phyloP scores from a whole-genome alignment of 2,329 filamentous ascomycete species.

The Trichoderma semiorbis region DNA sequence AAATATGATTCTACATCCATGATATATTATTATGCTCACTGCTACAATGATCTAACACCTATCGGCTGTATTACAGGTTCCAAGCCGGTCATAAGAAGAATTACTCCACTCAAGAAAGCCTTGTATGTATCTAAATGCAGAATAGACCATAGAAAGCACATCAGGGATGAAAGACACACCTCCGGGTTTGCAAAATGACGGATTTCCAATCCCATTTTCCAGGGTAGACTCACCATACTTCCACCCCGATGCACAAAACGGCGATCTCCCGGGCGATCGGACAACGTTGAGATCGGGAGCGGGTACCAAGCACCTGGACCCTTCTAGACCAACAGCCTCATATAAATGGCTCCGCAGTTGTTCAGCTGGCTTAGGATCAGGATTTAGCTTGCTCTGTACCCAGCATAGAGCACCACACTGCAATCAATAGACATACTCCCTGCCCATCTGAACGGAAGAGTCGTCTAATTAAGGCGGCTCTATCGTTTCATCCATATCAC shows the following conservation, averaged over 20 bases:
- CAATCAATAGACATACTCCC: background rate
- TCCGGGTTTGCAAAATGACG: background rate
- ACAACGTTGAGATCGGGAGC: slow-evolving; percentile 1
- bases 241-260: background rate
- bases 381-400: background rate
- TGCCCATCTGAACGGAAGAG: background rate
- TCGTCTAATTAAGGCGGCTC: background rate
- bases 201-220: background rate
- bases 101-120: background rate
- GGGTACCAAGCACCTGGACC: background rate
- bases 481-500: background rate
- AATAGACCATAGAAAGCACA: background rate
- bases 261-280: slow-evolving; percentile 11
- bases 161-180: background rate
- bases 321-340: background rate
- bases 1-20: background rate
- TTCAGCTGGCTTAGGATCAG: background rate
- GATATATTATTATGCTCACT: background rate
- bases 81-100: background rate
- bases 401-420: background rate
- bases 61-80: background rate
- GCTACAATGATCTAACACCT: background rate
- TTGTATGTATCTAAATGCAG: background rate
- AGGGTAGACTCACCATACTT: background rate
- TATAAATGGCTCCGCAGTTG: background rate